Conservation (phyloP, 768 basidiomycete genomes). For the Lactifluus rugatus region DNA sequence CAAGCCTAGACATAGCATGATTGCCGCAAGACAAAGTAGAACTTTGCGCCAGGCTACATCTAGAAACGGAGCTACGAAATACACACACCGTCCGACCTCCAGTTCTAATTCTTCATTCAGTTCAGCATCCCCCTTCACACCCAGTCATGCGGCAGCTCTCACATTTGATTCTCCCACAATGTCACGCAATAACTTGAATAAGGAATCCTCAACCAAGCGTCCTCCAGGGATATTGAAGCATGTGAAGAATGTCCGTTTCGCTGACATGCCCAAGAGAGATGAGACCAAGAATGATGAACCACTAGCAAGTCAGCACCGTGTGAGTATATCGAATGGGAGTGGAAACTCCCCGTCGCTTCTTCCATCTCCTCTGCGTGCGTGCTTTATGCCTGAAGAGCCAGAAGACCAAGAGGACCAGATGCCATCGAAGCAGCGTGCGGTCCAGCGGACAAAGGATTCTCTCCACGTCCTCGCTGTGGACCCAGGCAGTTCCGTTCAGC, state of each 20-base stretch:
- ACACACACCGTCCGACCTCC: neutral
- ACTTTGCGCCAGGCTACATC: neutral
- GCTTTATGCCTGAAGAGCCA: slow-evolving; percentile 1
- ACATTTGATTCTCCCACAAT: neutral
- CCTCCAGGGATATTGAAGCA: slow-evolving; percentile 18
- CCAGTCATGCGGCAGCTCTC: neutral
- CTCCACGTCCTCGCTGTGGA: neutral
- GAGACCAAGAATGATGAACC: neutral
- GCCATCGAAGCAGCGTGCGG: neutral
- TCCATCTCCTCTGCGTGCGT: slow-evolving; percentile 13
- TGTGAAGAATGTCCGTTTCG: slow-evolving; percentile 20
- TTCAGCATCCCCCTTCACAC: neutral
- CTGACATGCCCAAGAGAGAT: slow-evolving; percentile 6
- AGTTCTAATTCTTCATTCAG: neutral
- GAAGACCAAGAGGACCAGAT: neutral
- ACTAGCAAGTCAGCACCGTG: neutral
- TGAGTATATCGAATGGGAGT: neutral
- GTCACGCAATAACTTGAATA: neutral
- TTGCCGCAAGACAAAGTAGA: neutral
- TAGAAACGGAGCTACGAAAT: neutral
- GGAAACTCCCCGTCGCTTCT: slow-evolving; percentile 4
- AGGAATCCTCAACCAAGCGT: neutral
- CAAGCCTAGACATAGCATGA: neutral
- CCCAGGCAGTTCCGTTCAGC: neutral
- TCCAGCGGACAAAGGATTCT: neutral